Percentiles rank a stretch among this genome's conserved stretches.
These are phyloP conservation scores for Diaporthe destruens DNA, from an alignment of 2,329 filamentous ascomycete species.

Conservation along the genomic window DNA sequence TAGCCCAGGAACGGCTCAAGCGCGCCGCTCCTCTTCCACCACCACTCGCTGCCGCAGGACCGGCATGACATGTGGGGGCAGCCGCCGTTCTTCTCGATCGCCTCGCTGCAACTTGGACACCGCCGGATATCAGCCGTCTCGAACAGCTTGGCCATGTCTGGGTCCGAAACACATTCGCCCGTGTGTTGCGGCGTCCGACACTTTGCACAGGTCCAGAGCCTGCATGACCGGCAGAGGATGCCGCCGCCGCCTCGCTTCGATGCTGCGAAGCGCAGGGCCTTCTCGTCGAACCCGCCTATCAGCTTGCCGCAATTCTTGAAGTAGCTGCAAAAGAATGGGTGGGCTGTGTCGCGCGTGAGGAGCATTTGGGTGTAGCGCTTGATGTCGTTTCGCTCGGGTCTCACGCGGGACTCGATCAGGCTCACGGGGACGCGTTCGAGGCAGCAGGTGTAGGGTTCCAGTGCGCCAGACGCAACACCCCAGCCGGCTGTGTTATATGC, in stretches of 20 bases:
- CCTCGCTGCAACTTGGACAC: constrained; percentile 24
- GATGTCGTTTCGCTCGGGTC: not conserved
- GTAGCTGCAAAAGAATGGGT: constrained; percentile 26
- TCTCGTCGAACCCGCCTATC: constrained; percentile 9
- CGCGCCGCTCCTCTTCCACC: constrained; percentile 22
- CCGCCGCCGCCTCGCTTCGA: constrained; percentile 20
- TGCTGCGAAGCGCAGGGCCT: constrained; percentile 10
- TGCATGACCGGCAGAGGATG: constrained; percentile 11
- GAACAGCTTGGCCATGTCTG: constrained; percentile 14
- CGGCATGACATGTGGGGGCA: constrained; percentile 18
- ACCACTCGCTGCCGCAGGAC: constrained; percentile 18
- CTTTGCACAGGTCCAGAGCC: constrained; percentile 18
- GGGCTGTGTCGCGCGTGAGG: not conserved
- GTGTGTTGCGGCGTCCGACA: constrained; percentile 23
- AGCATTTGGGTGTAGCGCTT: constrained; percentile 26
- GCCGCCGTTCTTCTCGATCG: constrained; percentile 27
- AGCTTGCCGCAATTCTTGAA: constrained; percentile 17
- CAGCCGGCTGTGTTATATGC: not conserved
- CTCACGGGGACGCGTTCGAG: constrained; percentile 8
- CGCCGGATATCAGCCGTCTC: constrained; percentile 24
- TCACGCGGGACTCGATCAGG: not conserved
- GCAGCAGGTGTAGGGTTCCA: constrained; percentile 18
- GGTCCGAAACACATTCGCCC: constrained; percentile 17
- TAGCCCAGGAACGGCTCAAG: constrained; percentile 10
- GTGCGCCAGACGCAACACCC: not conserved